A percentile compares a stretch with the other conserved stretches of the same genome.
Evolutionary conservation across 345 rosid species (phyloP).

Genomic region (Eucalyptus albens): DNA sequence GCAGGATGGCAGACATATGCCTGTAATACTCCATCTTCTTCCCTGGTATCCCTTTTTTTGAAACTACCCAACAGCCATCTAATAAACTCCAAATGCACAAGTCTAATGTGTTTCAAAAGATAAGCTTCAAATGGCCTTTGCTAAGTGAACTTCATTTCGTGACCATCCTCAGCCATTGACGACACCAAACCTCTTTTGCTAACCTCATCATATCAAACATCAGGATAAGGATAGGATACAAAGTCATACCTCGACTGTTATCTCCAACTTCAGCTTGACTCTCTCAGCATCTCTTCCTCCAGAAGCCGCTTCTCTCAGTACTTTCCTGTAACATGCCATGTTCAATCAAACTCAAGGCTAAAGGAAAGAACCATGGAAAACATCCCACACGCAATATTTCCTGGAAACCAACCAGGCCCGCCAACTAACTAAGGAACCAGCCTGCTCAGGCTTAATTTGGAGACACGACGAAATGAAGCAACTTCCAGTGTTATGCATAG

Average conservation of each 20-base stretch:
- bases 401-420: not conserved
- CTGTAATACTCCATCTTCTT: not conserved
- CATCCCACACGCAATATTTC: not conserved
- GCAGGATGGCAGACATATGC: not conserved
- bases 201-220: not conserved
- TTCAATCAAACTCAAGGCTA: not conserved
- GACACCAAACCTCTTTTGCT: not conserved
- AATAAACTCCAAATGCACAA: not conserved
- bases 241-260: constrained; percentile 64
- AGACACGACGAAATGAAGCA: not conserved
- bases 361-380: not conserved
- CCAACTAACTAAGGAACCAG: not conserved
- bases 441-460: not conserved
- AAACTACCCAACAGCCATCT: not conserved
- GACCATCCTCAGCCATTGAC: not conserved
- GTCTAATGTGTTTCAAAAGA: not conserved
- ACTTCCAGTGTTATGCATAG: not conserved
- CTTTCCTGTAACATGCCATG: constrained; percentile 40
- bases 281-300: constrained; percentile 91
- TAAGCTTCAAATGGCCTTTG: not conserved
- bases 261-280: constrained; percentile 67
- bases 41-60: not conserved
- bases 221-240: not conserved
- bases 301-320: constrained; percentile 55
- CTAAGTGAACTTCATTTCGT: not conserved